Conservation (phyloP, 176 grass and related monocot species). For the Oryza brachyantha region DNA sequence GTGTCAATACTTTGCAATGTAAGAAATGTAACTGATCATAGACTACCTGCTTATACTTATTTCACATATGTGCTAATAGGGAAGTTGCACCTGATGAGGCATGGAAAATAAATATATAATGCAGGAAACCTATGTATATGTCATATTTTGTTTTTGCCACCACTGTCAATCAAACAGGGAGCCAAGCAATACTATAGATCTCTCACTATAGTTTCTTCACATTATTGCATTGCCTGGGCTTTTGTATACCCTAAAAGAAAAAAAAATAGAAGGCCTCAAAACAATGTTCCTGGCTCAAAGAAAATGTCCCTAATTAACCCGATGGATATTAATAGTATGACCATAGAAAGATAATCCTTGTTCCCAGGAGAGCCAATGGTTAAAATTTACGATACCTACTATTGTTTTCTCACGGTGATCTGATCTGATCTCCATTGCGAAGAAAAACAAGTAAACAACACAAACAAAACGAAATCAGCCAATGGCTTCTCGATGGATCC, state of each 20-base stretch:
- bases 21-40: too few species aligned
- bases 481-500: slow-evolving; percentile 37
- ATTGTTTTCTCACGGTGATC: neutral
- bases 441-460: neutral
- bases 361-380: slow-evolving; percentile 7
- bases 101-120: too few species aligned
- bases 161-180: too few species aligned
- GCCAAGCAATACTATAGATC: too few species aligned
- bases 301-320: neutral
- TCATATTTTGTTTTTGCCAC: neutral
- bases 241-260: too few species aligned
- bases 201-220: too few species aligned
- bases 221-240: too few species aligned
- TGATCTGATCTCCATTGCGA: neutral
- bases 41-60: too few species aligned
- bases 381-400: neutral
- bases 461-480: neutral
- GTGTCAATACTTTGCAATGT: neutral
- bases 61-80: too few species aligned
- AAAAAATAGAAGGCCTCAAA: neutral
- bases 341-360: neutral
- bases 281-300: neutral
- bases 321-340: slow-evolving; percentile 9
- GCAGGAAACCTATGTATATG: neutral
- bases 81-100: too few species aligned